Evolutionary conservation across 225 moss, liverwort and hornwort genomes (phyloP).

Genomic region (Sphagnum tenellum): DNA sequence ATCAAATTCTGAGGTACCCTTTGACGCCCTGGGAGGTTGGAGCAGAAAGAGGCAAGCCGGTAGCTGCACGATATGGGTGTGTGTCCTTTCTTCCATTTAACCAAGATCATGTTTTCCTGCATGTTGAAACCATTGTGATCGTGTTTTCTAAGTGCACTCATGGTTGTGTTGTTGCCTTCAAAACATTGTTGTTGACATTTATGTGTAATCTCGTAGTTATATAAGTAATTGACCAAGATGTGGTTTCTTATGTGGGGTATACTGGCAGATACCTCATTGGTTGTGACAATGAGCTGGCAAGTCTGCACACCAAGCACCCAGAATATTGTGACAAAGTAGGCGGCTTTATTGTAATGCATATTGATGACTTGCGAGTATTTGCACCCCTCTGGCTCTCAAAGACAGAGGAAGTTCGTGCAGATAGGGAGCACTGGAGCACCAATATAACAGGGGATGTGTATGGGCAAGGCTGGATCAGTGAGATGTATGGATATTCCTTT

Average conservation of each 20-base stretch:
- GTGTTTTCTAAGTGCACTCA: too few relatives aligned
- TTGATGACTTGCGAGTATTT: constrained; percentile 77
- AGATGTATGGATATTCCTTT: constrained; percentile 97
- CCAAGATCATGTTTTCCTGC: too few relatives aligned
- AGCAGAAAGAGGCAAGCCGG: constrained; percentile 67
- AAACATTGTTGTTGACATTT: too few relatives aligned
- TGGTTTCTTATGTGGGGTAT: too few relatives aligned
- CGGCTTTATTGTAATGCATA: constrained; percentile 82
- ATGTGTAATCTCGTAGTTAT: too few relatives aligned
- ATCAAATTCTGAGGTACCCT: constrained; percentile 80
- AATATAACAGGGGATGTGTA: constrained; percentile 84
- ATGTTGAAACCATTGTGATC: too few relatives aligned
- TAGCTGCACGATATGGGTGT: constrained; percentile 92
- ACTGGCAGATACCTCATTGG: constrained; percentile 73
- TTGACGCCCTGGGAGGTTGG: constrained; percentile 86
- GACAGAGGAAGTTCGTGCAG: constrained; percentile 85
- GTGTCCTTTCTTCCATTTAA: background rate
- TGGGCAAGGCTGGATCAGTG: constrained; percentile 90
- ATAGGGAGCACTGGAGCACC: constrained; percentile 69
- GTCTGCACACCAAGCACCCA: constrained; percentile 79
- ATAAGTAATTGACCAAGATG: too few relatives aligned
- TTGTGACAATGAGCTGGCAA: constrained; percentile 87
- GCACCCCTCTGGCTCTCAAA: constrained; percentile 97
- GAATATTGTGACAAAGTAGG: constrained; percentile 93
- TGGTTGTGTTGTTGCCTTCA: too few relatives aligned